Conservation (phyloP, 805 yeast genomes). For the Yarrowia sp. region DNA sequence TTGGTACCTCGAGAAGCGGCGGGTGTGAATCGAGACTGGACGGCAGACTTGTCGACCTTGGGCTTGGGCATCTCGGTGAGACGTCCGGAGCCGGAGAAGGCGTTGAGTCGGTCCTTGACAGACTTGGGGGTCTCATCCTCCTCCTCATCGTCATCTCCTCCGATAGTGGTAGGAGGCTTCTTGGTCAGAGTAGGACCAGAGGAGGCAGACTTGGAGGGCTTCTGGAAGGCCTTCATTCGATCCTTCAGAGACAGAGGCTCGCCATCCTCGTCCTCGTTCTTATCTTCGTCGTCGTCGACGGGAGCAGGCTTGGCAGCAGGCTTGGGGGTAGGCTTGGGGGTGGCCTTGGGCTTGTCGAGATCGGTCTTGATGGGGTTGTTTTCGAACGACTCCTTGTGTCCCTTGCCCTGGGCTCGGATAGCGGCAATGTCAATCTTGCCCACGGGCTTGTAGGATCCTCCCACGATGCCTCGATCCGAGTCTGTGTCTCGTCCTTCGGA, state of each 20-base stretch:
- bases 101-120: constrained; percentile 48
- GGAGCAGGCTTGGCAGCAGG: constrained; percentile 30
- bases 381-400: constrained; percentile 40
- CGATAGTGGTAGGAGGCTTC: constrained; percentile 19
- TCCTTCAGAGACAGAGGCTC: constrained; percentile 37
- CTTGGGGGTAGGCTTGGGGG: constrained; percentile 33
- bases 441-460: constrained; percentile 65
- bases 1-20: constrained; percentile 44
- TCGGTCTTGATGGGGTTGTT: constrained; percentile 39
- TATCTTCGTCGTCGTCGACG: constrained; percentile 5
- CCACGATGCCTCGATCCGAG: constrained; percentile 67
- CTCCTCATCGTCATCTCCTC: constrained; percentile 40
- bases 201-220: constrained; percentile 26
- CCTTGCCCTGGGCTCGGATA: constrained; percentile 51
- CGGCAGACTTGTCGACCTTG: constrained; percentile 52
- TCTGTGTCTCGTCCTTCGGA: constrained; percentile 44
- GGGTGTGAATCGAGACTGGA: constrained; percentile 35
- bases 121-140: constrained; percentile 45
- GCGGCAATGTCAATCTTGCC: constrained; percentile 64
- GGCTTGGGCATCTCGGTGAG: constrained; percentile 70
- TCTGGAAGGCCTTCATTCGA: constrained; percentile 37
- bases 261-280: constrained; percentile 6
- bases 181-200: not conserved
- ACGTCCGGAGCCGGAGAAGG: constrained; percentile 57
- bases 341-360: constrained; percentile 27